Percentiles rank a stretch among this genome's conserved stretches.
Evolutionary conservation across 768 basidiomycete species (phyloP).

Genomic region (Lyophyllum decastes): DNA sequence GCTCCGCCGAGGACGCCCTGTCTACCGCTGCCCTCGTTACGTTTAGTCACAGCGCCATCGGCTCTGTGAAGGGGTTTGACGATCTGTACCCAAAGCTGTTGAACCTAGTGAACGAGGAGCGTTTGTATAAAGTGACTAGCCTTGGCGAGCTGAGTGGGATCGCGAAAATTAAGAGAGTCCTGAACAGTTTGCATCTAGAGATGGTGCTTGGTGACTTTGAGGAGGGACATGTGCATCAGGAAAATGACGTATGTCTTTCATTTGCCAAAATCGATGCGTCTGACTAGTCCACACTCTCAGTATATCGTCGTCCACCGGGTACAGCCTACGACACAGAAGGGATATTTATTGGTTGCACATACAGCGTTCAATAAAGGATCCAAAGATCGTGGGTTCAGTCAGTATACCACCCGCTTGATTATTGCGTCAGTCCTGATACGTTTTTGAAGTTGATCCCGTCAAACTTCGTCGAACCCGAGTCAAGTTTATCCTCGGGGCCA

Average conservation of each 20-base stretch:
- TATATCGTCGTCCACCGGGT: conserved; percentile 94
- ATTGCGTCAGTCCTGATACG: background rate
- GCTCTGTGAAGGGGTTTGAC: conserved; percentile 96
- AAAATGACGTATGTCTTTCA: conserved; percentile 75
- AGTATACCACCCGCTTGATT: conserved; percentile 22
- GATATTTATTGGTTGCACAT: conserved; percentile 90
- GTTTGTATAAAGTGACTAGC: conserved; percentile 72
- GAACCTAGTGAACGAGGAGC: conserved; percentile 82
- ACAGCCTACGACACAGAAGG: conserved; percentile 86
- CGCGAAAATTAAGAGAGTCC: conserved; percentile 60
- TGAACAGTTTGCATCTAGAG: conserved; percentile 89
- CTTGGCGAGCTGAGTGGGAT: conserved; percentile 59
- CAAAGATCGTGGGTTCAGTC: conserved; percentile 81
- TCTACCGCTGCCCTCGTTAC: conserved; percentile 91
- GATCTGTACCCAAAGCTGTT: conserved; percentile 96
- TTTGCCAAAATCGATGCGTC: background rate
- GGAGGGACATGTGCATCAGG: conserved; percentile 97
- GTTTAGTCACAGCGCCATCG: conserved; percentile 86
- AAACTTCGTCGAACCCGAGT: conserved; percentile 80
- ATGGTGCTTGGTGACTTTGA: conserved; percentile 86
- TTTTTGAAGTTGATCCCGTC: conserved; percentile 70
- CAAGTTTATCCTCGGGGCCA: conserved; percentile 80
- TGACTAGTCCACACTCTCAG: conserved; percentile 37
- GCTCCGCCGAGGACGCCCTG: conserved; percentile 93
- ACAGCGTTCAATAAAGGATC: conserved; percentile 87